Evolutionary conservation across 345 rosid species (phyloP).

Genomic region (Murraya koenigii): DNA sequence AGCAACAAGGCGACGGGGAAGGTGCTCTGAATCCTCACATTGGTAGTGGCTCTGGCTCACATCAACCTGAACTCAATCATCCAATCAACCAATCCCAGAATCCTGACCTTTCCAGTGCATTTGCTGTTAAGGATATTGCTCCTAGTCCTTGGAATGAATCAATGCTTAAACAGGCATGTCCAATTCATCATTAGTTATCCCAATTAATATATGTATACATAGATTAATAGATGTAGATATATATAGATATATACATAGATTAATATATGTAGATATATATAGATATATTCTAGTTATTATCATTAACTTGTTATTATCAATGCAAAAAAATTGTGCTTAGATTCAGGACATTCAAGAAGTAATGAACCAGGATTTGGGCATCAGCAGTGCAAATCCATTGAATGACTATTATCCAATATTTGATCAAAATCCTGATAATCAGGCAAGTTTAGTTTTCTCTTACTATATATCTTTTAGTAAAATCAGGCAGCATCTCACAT

Average conservation of each 20-base stretch:
- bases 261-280: neutral
- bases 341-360: neutral
- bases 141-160: constrained; percentile 10
- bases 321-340: neutral
- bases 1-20: constrained; percentile 16
- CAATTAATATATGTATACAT: too few species aligned
- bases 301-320: neutral
- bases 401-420: constrained; percentile 3
- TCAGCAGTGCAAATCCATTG: neutral
- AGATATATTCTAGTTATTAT: neutral
- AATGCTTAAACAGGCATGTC: constrained; percentile 24
- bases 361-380: neutral
- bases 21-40: neutral
- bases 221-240: neutral
- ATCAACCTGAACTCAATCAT: neutral
- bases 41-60: neutral
- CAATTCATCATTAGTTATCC: neutral
- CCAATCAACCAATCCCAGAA: neutral
- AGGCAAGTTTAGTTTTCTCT: constrained; percentile 5
- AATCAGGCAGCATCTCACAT: neutral
- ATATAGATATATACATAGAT: neutral
- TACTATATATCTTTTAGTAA: neutral
- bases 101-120: constrained; percentile 3
- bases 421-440: neutral
- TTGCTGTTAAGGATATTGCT: neutral